Percentiles rank a stretch among this genome's conserved stretches.
These are phyloP conservation scores for Maudiozyma humilis DNA, from an alignment of 1,139 yeast species.

Conservation along the genomic window DNA sequence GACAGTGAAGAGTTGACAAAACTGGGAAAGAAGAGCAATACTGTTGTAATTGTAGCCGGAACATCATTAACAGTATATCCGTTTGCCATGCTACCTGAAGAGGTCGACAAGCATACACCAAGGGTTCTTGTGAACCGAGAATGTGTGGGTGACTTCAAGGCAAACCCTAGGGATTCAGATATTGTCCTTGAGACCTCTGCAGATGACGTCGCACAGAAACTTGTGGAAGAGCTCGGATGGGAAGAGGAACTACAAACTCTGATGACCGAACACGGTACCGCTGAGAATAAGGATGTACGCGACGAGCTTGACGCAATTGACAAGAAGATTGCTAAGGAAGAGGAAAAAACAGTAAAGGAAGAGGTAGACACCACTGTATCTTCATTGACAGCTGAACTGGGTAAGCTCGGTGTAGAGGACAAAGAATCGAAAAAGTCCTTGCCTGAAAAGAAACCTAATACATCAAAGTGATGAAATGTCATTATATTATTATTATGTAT, in stretches of 20 bases:
- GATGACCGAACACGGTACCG: conserved; percentile 18
- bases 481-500: neutral
- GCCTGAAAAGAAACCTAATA: no score
- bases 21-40: conserved; percentile 36
- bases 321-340: conserved; percentile 10
- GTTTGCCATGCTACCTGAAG: conserved; percentile 73
- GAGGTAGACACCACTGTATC: neutral
- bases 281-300: conserved; percentile 12
- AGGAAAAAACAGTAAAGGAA: neutral
- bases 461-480: neutral
- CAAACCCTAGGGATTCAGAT: conserved; percentile 49
- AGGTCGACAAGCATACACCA: conserved; percentile 41
- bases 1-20: conserved; percentile 36
- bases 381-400: neutral
- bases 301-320: conserved; percentile 17
- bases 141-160: conserved; percentile 60
- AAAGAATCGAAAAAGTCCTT: neutral
- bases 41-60: conserved; percentile 81
- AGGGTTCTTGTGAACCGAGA: conserved; percentile 71
- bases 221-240: conserved; percentile 63
- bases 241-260: conserved; percentile 39
- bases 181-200: conserved; percentile 52
- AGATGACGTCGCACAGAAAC: conserved; percentile 48
- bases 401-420: neutral
- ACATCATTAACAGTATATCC: conserved; percentile 86